phyloP scores from a whole-genome alignment of 768 basidiomycete species.

The Mycena vulgaris region DNA sequence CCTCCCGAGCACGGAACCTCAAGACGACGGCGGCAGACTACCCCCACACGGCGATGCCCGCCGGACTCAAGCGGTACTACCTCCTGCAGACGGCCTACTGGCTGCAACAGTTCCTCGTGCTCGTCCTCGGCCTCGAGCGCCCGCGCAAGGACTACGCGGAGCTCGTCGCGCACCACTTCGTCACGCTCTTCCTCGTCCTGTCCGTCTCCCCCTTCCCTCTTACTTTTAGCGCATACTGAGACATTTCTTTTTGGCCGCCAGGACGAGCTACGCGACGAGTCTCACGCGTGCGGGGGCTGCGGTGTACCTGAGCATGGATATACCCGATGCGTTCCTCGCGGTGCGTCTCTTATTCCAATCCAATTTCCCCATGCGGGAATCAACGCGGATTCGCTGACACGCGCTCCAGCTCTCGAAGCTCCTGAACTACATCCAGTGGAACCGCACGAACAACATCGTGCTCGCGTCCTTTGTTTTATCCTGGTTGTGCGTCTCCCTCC shows the following conservation, averaged over 20 bases:
- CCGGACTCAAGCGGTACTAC: slow-evolving; percentile 91
- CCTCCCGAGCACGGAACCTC: not conserved
- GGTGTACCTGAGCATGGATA: slow-evolving; percentile 96
- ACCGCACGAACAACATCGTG: slow-evolving; percentile 70
- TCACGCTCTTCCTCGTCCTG: slow-evolving; percentile 95
- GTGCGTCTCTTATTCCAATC: slow-evolving; percentile 59
- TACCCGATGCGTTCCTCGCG: slow-evolving; percentile 91
- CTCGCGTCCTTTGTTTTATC: slow-evolving; percentile 77
- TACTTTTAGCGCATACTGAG: no score
- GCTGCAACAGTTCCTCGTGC: slow-evolving; percentile 93
- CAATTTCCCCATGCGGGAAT: not conserved
- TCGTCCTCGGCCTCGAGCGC: slow-evolving; percentile 90
- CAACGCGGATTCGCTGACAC: not conserved
- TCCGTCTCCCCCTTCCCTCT: slow-evolving; percentile 52
- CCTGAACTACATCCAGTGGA: slow-evolving; percentile 86
- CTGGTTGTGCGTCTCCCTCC: slow-evolving; percentile 79
- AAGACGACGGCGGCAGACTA: no score
- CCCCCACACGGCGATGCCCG: slow-evolving; percentile 89
- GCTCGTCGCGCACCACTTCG: slow-evolving; percentile 90
- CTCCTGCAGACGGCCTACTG: slow-evolving; percentile 95
- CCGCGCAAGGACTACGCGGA: slow-evolving; percentile 93
- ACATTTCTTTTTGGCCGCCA: no score
- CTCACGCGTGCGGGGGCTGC: slow-evolving; percentile 91
- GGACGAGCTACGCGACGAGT: slow-evolving; percentile 88
- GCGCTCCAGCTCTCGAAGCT: slow-evolving; percentile 82